Base-by-base conservation (phyloP, 352 stramenopile species). In the Globisporangium megalacanthum region DNA sequence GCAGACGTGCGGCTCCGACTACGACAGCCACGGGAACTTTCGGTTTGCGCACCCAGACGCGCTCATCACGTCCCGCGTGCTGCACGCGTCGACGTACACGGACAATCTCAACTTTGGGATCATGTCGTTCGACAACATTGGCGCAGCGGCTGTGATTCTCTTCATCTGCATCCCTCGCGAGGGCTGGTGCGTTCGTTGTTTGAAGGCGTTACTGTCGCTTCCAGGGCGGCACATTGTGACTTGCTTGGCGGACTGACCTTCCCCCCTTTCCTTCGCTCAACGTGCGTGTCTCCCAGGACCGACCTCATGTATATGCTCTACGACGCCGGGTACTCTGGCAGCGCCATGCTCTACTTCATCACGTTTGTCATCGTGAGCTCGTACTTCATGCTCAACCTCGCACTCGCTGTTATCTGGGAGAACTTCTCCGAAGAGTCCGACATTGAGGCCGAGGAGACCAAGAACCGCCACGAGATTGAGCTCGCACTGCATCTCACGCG, bases 81-180 rank as follows among this genome's bases (percentile, higher is more conserved):
- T 83, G 14, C 51, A 68, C 20, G 58, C 58, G 15, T 61, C 75
- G 22, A 75, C 66, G 4, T 96, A 90, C 59, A 80, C 77, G 35
- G 61, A 72, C 8, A 76, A 90, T 29, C 68, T 96, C 20, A 95
- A 90, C 44, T 97, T 72, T 62, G 92, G 92, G 0, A 83, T 92
- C 52, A 84, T 83, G 9, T 80, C 72, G 37, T 98, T 97, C 62
- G 92, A 98, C 64, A 81, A 92, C 56, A 92, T 98, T 50, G 64
- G 68, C 5, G 73, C 64, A 9, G 79, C 91, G 19, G 89, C 86
- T 15, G 47, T 98, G 3, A 84, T 83, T 1, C 86, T 97, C 17
- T 96, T 98, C 61, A 86, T 96, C 61, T 83, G 79, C 25, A 88
- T 98, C 22, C 97, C 89, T 17, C 69, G 91, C 15, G 89, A 97